Base-by-base conservation (phyloP, 345 rosid species). In the Populus euphratica region DNA sequence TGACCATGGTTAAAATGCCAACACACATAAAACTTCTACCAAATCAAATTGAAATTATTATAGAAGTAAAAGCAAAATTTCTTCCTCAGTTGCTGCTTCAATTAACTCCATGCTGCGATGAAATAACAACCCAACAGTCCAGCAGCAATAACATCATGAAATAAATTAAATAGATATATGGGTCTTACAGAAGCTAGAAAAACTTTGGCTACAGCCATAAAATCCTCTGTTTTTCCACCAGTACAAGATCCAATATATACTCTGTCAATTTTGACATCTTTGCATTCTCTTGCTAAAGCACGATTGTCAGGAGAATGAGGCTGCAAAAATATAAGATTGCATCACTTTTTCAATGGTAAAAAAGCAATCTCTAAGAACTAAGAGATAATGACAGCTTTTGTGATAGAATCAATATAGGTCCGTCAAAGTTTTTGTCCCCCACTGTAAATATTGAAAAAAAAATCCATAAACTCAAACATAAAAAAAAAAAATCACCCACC, bases 241-340 rank as follows among this genome's bases (percentile, higher is more conserved):
- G 98, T 96, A 85, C 99, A 96, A 74, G 98, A 96, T 79, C 99
- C 99, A 25, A 96, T 96, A 78, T 93, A 96, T 66, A 96, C 99
- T 82, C 99, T 86, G 88, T 93, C 99, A 69, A 96, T 91, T 86
- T 96, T 96, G 83, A 96, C 97, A 85, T 96, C 97, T 87, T 93
- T 91, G 90, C 97, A 96, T 86, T 96, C 98, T 86, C 98, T 93
- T 80, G 98, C 99, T 83, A 92, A 83, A 81, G 97, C 97, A 9
- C 97, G 95, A 49, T 91, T 96, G 79, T 96, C 99, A 79, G 99
- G 99, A 75, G 99, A 96, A 88, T 93, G 97, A 79, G 98, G 99
- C 99, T 96, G 90, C 82, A 85, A 64, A 75, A 68, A 23, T 44
- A 68, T n/a, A 78, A 44, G 50, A 11, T 10, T 29, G 6, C 23